phyloP scores from a whole-genome alignment of 73 alveolate genomes.

The Tetrahymena borealis region DNA sequence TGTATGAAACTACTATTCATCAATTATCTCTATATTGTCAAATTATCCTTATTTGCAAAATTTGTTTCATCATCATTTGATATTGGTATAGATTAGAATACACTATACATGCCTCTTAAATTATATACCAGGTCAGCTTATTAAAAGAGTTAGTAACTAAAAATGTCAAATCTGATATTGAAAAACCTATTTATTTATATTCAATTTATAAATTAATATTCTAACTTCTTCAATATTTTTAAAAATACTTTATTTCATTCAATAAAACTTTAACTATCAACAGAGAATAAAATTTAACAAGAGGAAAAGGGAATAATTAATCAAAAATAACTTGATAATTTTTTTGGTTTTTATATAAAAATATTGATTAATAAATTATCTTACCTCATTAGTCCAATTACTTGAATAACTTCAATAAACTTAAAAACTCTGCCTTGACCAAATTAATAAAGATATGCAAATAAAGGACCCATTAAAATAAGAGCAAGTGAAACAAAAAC shows the following conservation, averaged over 20 bases:
- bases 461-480: neutral
- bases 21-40: neutral
- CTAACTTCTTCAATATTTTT: too few species aligned
- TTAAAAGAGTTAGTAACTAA: neutral
- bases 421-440: neutral
- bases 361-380: neutral
- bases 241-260: too few species aligned
- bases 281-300: too few species aligned
- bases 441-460: neutral
- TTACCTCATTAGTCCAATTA: neutral
- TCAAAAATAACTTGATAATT: too few species aligned
- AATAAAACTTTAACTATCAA: too few species aligned
- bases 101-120: neutral
- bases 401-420: neutral
- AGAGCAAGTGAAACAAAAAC: neutral
- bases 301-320: too few species aligned
- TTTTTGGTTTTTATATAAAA: too few species aligned
- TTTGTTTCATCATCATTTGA: neutral
- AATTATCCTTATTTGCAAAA: neutral
- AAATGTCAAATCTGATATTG: neutral
- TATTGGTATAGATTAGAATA: neutral
- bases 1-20: neutral
- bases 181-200: neutral
- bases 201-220: too few species aligned
- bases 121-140: neutral